These are phyloP conservation scores for Ilex paraguariensis DNA, from an alignment of 305 asterid species.

Conservation along the genomic window DNA sequence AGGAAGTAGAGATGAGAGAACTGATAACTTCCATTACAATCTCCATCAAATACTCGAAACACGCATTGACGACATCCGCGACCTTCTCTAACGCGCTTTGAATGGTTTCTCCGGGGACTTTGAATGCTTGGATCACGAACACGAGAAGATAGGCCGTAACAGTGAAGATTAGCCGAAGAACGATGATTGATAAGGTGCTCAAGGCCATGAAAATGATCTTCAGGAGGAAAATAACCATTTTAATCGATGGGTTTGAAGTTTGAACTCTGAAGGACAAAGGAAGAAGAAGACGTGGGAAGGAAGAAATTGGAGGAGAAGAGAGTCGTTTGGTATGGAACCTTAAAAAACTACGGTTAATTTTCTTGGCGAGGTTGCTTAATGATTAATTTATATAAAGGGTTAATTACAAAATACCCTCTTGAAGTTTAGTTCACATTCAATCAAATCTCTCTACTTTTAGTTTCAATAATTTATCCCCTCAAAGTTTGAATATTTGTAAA, in stretches of 20 bases:
- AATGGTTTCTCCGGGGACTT: conserved; percentile 38
- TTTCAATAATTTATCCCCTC: no score
- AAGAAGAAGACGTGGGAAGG: not conserved
- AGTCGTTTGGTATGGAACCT: not conserved
- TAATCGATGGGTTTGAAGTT: not conserved
- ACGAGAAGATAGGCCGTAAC: conserved; percentile 35
- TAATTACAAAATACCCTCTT: no score
- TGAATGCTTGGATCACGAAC: conserved; percentile 35
- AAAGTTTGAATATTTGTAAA: no score
- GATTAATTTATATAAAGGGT: not conserved
- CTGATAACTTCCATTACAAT: conserved; percentile 18
- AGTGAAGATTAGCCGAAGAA: conserved; percentile 33
- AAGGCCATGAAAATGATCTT: conserved; percentile 34
- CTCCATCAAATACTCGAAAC: conserved; percentile 27
- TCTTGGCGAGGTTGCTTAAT: not conserved
- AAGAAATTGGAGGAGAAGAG: not conserved
- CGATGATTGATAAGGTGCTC: conserved; percentile 20
- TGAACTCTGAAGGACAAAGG: not conserved
- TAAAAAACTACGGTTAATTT: no score
- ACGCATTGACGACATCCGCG: conserved; percentile 16
- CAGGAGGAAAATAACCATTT: conserved; percentile 48
- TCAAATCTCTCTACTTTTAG: no score
- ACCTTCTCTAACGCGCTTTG: conserved; percentile 30
- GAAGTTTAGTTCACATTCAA: no score
- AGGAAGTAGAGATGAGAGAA: conserved; percentile 26